Base-by-base conservation (phyloP, 352 stramenopile species). In the Globisporangium iwayamae region DNA sequence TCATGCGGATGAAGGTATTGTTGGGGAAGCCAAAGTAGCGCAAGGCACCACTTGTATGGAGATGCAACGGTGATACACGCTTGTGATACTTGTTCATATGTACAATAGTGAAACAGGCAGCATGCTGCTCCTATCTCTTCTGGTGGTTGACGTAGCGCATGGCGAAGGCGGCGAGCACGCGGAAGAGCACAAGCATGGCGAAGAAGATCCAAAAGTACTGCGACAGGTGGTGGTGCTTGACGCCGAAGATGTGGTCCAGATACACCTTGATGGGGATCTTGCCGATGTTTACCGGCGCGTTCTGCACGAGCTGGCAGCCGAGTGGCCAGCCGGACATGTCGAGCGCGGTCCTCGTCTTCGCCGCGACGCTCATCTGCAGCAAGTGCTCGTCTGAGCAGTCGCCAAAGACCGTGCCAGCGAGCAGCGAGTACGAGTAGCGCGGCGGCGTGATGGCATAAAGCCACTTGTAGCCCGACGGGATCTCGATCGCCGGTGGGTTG, bases 191-290 rank as follows among this genome's bases (percentile, higher is more conserved):
- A 20, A 91, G 36, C 32, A 84, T 73, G 36, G 58, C 74, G 11
- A 89, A n/a, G 16, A 85, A 70, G 16, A 94, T 69, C 36, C 51
- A 60, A 1, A 90, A 70, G 50, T 87, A 81, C 41, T 65, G 57
- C 34, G 47, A 52, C 0, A 80, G 70, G 64, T 91, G 67, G 18
- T 81, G 66, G 60, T 83, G 66, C 58, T 79, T 66, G 39, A 87
- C 81, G 13, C 71, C 73, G 32, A 89, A 94, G 4, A 88, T 71
- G 45, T 63, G 5, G 34, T 85, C 74, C 32, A 91, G 66, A 70
- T 91, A 94, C 56, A 63, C 50, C 60, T 84, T 72, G 59, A 92
- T 67, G 13, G 77, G 70, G 32, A 83, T 71, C 20, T 71, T 61
- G 16, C 71, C 67, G 18, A 89, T 65, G 1, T 66, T 63, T 3